Evolutionary conservation across 805 yeast species (phyloP).

Genomic region (Metschnikowia vanudenii): DNA sequence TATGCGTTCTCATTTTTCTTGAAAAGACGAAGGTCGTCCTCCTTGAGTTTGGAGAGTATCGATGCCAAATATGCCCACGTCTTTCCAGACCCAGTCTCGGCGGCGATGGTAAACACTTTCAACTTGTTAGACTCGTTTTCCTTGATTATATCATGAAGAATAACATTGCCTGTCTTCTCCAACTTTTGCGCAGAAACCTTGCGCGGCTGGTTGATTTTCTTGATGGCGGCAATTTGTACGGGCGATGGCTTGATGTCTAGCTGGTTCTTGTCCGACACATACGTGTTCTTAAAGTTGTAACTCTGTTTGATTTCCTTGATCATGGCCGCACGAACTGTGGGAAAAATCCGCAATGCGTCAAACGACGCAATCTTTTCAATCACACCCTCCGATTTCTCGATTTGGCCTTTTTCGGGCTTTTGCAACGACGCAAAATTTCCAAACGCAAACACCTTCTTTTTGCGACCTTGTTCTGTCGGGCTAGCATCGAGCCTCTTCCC

Average conservation of each 20-base stretch:
- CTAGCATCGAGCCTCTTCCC: conserved; percentile 19
- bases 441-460: conserved; percentile 19
- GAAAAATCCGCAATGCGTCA: conserved; percentile 63
- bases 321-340: conserved; percentile 62
- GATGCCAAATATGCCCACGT: conserved; percentile 90
- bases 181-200: conserved; percentile 24
- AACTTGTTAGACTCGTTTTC: conserved; percentile 35
- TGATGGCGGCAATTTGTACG: conserved; percentile 75
- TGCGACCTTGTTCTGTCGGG: conserved; percentile 16
- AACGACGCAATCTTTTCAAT: conserved; percentile 56
- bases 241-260: conserved; percentile 61
- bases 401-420: conserved; percentile 17
- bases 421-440: conserved; percentile 26
- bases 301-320: conserved; percentile 48
- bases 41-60: conserved; percentile 62
- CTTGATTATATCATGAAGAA: conserved; percentile 27
- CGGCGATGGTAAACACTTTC: conserved; percentile 77
- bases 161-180: conserved; percentile 29
- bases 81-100: conserved; percentile 97
- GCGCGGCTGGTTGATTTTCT: conserved; percentile 48
- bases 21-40: conserved; percentile 44
- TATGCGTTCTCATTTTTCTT: conserved; percentile 20
- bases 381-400: conserved; percentile 23
- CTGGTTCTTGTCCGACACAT: conserved; percentile 30
- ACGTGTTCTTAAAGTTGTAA: conserved; percentile 35